These are phyloP conservation scores for Bipolaris oryzae DNA, from an alignment of 2,329 filamentous ascomycete species.

Conservation along the genomic window DNA sequence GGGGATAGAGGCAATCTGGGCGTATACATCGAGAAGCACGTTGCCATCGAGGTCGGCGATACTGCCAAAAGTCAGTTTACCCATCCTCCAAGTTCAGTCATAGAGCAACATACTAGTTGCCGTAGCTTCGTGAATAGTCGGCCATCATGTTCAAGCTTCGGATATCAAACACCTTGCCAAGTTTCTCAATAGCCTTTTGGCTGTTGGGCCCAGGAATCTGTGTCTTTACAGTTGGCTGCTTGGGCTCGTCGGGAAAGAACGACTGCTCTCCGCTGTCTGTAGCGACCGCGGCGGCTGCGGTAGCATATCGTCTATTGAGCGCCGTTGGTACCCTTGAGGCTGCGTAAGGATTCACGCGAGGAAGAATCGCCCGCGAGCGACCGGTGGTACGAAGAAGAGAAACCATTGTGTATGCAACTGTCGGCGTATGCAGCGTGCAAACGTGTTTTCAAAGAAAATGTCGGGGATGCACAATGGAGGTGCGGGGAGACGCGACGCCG, in stretches of 20 bases:
- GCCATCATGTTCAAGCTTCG: constrained; percentile 72
- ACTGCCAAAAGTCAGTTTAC: constrained; percentile 26
- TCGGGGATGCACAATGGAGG: not conserved
- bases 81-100: not conserved
- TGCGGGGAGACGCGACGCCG: constrained; percentile 5
- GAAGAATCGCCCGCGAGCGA: constrained; percentile 25
- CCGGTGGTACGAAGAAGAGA: constrained; percentile 39
- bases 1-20: constrained; percentile 91
- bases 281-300: constrained; percentile 38
- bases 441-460: not conserved
- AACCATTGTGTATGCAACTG: constrained; percentile 33
- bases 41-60: constrained; percentile 75
- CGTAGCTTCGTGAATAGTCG: constrained; percentile 52
- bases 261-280: constrained; percentile 51
- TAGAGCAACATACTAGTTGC: constrained; percentile 69
- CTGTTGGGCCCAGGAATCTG: constrained; percentile 77
- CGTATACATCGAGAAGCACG: constrained; percentile 76
- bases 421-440: not conserved
- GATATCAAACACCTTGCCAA: constrained; percentile 83
- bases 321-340: constrained; percentile 26
- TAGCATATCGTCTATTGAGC: constrained; percentile 40
- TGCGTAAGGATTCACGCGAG: constrained; percentile 25
- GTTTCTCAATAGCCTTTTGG: constrained; percentile 69
- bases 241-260: constrained; percentile 65
- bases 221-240: constrained; percentile 60